Conservation (phyloP, 768 basidiomycete genomes). For the Podaxis rugospora region DNA sequence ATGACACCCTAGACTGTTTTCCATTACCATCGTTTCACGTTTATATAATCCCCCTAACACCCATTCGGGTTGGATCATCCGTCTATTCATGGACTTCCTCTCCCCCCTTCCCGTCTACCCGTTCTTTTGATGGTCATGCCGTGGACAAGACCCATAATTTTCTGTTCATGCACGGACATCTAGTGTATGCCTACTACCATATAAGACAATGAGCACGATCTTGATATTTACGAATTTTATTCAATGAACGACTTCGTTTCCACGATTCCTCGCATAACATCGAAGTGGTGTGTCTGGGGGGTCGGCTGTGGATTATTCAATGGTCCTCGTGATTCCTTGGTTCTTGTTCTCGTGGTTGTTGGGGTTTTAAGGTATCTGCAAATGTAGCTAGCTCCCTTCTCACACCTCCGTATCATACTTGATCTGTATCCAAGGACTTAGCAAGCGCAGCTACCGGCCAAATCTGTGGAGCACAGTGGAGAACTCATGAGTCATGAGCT, state of each 20-base stretch:
- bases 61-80: constrained; percentile 24
- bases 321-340: not conserved
- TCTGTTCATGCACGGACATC: constrained; percentile 34
- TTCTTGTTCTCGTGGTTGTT: constrained; percentile 1
- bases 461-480: not conserved
- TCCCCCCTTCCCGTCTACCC: not conserved
- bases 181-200: constrained; percentile 44
- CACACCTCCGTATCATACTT: not conserved
- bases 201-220: constrained; percentile 29
- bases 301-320: not conserved
- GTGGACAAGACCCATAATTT: constrained; percentile 2
- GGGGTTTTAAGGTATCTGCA: not conserved
- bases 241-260: constrained; percentile 6
- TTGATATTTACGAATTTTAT: constrained; percentile 18
- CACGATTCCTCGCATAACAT: not conserved
- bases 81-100: constrained; percentile 26
- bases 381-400: not conserved
- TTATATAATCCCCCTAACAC: constrained; percentile 21
- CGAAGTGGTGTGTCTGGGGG: not conserved
- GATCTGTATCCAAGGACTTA: not conserved
- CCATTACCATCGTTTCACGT: constrained; percentile 20
- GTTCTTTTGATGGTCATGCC: constrained; percentile 4
- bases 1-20: constrained; percentile 29
- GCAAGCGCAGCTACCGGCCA: not conserved
- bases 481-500: not conserved